These are phyloP conservation scores for Suhomyces anneliseae DNA, from an alignment of 1,139 yeast genomes.

Conservation along the genomic window DNA sequence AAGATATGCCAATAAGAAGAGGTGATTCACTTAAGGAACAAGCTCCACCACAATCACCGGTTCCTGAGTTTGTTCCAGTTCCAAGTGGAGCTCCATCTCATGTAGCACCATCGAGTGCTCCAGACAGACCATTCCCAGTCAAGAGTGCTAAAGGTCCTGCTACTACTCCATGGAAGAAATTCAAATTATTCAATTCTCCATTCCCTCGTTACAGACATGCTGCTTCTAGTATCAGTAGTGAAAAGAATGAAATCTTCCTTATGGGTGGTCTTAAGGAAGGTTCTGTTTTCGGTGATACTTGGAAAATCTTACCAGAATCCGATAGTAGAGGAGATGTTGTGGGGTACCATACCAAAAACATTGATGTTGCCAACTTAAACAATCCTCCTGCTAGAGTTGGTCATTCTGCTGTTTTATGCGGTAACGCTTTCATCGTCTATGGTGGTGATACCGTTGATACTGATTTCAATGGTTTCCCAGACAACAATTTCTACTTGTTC, in stretches of 20 bases:
- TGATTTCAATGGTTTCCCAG: conserved; percentile 77
- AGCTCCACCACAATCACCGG: not conserved
- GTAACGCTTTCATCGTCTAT: conserved; percentile 91
- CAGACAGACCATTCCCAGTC: conserved; percentile 1
- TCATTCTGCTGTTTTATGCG: conserved; percentile 88
- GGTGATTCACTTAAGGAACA: conserved; percentile 8
- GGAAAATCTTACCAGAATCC: conserved; percentile 64
- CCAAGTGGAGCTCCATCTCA: not conserved
- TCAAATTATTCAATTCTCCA: conserved; percentile 72
- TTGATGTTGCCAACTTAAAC: conserved; percentile 52
- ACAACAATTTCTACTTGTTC: conserved; percentile 82
- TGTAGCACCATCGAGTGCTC: not conserved
- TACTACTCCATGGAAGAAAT: conserved; percentile 74
- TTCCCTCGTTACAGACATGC: conserved; percentile 95
- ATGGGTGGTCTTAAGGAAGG: conserved; percentile 97
- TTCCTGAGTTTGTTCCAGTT: not conserved
- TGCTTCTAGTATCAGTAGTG: conserved; percentile 72
- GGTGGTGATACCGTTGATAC: conserved; percentile 96
- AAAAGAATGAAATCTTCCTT: conserved; percentile 77
- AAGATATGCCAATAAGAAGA: conserved; percentile 10
- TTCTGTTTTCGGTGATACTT: conserved; percentile 90
- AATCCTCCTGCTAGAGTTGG: conserved; percentile 97
- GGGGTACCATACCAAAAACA: conserved; percentile 56
- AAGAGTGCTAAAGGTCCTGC: conserved; percentile 7
- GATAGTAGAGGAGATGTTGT: conserved; percentile 23